Base-by-base conservation (phyloP, 352 stramenopile genomes). In the Globisporangium nagaii region DNA sequence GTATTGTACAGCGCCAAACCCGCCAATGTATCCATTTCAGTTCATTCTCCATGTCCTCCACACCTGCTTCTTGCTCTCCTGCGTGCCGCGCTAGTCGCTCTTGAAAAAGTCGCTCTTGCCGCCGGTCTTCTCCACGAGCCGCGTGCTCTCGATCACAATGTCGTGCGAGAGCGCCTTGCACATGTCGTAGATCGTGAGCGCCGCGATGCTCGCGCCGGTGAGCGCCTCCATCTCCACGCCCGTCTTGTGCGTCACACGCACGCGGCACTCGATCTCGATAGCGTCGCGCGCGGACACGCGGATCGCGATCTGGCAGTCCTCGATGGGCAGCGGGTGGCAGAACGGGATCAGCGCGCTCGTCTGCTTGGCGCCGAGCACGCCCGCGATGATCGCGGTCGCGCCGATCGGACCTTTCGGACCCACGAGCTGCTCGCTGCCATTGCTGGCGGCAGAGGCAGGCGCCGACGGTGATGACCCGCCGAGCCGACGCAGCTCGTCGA, bases 131-230 rank as follows among this genome's bases (percentile, higher is more conserved):
- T 68, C 53, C 15, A 98, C 59, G 5, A 98, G 76, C 20, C 79
- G 62, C 28, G 93, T 98, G 37, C 76, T 73, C 51, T 91, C 75
- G 54, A 99, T 98, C 24, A 96, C 71, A 27, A 99, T 96, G n/a
- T 48, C 37, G 34, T 52, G 93, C 60, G 89, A 98, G 37, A 98
- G 63, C 19, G 93, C 96, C 71, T 99, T 99, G 66, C 93, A 95
- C 96, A 99, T 99, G 77, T 99, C 96, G 73, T 99, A 99, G 25
- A 99, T 93, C 35, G 88, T 98, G 1, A 99, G 73, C 41, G 96
- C 96, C 4, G 97, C 96, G 19, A 98, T 70, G 12, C 80, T 95
- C 24, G 88, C 93, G 27, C 95, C 96, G 17, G 86, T 98, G 31
- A 99, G 76, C 36, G 96, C 95, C 66, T 98, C 88, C 90, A 98